Conservation (phyloP, 148 eudicot species). For the Diospyros kaki region DNA sequence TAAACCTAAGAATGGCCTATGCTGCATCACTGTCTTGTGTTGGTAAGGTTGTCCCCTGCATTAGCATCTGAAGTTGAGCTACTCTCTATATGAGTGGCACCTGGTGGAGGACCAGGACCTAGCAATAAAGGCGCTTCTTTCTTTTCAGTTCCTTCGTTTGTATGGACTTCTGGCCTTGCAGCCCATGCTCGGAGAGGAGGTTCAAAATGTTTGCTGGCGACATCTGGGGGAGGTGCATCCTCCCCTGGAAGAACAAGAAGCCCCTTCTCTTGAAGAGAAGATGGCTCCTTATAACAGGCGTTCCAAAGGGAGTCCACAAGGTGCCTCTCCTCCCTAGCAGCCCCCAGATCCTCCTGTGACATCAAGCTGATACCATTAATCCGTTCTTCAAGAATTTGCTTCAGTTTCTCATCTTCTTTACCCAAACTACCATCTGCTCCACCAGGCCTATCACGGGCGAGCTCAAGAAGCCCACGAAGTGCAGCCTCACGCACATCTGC, state of each 20-base stretch:
- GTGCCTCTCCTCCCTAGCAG: slow-evolving; percentile 72
- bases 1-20: not conserved
- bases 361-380: slow-evolving; percentile 55
- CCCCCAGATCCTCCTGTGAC: slow-evolving; percentile 74
- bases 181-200: slow-evolving; percentile 88
- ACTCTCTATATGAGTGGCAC: not conserved
- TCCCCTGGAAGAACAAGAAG: slow-evolving; percentile 78
- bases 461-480: slow-evolving; percentile 66
- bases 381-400: slow-evolving; percentile 63
- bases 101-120: slow-evolving; percentile 42
- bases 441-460: slow-evolving; percentile 35
- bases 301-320: slow-evolving; percentile 83
- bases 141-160: slow-evolving; percentile 36
- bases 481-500: slow-evolving; percentile 80
- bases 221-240: slow-evolving; percentile 76
- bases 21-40: not conserved
- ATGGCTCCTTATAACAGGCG: slow-evolving; percentile 58
- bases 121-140: slow-evolving; percentile 59
- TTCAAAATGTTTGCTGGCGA: slow-evolving; percentile 69
- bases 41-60: not conserved
- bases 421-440: slow-evolving; percentile 16
- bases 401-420: slow-evolving; percentile 66
- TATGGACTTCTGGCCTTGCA: slow-evolving; percentile 36
- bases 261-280: slow-evolving; percentile 67
- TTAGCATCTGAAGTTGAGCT: slow-evolving; percentile 16